Conservation (phyloP, 176 grass and related monocot species). For the Oryza glaberrima region DNA sequence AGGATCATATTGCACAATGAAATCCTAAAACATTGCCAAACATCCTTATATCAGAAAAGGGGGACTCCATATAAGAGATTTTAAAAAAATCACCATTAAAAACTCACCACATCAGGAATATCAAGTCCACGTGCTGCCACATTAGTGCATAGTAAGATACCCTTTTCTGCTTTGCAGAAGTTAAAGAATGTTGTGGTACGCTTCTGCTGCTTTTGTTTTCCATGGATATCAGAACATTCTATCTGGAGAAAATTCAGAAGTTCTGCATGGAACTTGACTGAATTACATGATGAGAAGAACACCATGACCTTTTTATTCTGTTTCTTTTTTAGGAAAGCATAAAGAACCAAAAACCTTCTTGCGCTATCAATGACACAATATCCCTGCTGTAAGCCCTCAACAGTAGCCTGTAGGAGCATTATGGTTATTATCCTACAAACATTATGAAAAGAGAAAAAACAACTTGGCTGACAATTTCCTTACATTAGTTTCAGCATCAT, state of each 20-base stretch:
- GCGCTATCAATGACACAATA: conserved; percentile 88
- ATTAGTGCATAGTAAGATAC: conserved; percentile 90
- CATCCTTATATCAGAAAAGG: conserved; percentile 20
- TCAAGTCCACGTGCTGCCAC: conserved; percentile 97
- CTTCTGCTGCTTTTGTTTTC: conserved; percentile 98
- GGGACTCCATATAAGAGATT: neutral
- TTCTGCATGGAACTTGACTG: conserved; percentile 88
- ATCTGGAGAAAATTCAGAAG: conserved; percentile 85
- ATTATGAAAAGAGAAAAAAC: neutral
- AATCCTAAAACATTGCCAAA: conserved; percentile 65
- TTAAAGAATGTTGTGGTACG: conserved; percentile 88
- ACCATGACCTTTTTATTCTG: conserved; percentile 92
- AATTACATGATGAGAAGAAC: conserved; percentile 99
- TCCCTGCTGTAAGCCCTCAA: conserved; percentile 92
- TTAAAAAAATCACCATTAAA: conserved; percentile 22
- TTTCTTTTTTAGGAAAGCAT: conserved; percentile 94
- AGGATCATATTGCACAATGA: conserved; percentile 97
- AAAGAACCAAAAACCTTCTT: conserved; percentile 83
- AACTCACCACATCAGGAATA: conserved; percentile 90
- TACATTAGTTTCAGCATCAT: conserved; percentile 83
- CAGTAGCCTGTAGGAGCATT: conserved; percentile 65
- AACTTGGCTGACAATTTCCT: conserved; percentile 23
- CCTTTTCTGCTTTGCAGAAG: conserved; percentile 93
- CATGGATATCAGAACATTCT: conserved; percentile 90
- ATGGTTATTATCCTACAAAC: conserved; percentile 29